Base-by-base conservation (phyloP, 2,329 filamentous ascomycete species). In the Fusarium setosum region DNA sequence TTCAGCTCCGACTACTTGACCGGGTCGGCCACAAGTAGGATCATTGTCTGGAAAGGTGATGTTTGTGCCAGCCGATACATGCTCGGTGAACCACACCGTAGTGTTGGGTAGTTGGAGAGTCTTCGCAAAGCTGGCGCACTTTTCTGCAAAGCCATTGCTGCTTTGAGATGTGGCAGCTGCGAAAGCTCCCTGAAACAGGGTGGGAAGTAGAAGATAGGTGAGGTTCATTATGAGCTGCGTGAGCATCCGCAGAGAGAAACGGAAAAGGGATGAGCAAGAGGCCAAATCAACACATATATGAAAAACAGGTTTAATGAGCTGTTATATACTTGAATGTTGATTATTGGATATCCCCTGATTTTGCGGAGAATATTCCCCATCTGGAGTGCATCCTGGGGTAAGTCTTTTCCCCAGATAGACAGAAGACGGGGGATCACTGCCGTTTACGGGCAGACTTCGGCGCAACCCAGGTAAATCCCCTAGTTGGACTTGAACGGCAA, bases 51-150 rank as follows among this genome's bases (percentile, higher is more conserved):
- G 53, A 3, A 67, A 68, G 2, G 32, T 40, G 24, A 67, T 56
- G 23, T 67, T 67, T 13, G 17, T 15, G 9, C 65, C 64, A 4
- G 65, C 48, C 5, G 56, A 12, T 2, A 67, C 65, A 44, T 67
- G 64, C 10, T 67, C 47, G 5, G 64, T 68, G 49, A 67, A 67
- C 65, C 65, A 67, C 6, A 67, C 64, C 0, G 49, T 65, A 3
- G 64, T 67, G 29, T 67, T 61, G 8, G 64, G 65, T 2, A 67
- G 38, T 26, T 67, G 52, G 6, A 67, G 41, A 8, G 64, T 62
- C 5, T 21, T 40, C 10, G 35, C 64, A 15, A 67, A 57, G 15
- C 38, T 23, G 15, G 52, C 64, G 23, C 65, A 67, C n/a, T 65
- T 65, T 8, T 52, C 41, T n/a, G 45, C 45, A 42, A 67, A 68